phyloP scores from a whole-genome alignment of 495 filamentous ascomycete genomes.

The Aspergillus sclerotioniger region DNA sequence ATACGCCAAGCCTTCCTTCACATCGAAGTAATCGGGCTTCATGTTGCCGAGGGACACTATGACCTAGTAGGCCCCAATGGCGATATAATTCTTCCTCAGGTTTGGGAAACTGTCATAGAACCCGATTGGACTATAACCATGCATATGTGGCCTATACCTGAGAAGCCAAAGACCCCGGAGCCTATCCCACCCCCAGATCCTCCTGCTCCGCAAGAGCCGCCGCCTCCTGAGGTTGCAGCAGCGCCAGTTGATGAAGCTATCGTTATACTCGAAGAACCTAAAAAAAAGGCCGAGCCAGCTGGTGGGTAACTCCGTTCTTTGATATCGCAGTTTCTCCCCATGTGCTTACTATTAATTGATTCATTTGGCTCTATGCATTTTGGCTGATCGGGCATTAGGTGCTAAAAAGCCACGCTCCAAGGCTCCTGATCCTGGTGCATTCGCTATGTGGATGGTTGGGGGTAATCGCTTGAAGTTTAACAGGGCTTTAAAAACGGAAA shows the following conservation, averaged over 20 bases:
- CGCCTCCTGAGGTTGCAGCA: constrained; percentile 21
- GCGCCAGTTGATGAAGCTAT: constrained; percentile 22
- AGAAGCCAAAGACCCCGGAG: constrained; percentile 48
- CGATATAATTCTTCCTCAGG: constrained; percentile 82
- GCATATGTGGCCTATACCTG: constrained; percentile 95
- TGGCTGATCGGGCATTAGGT: constrained; percentile 19
- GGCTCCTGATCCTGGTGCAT: constrained; percentile 29
- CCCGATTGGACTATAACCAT: constrained; percentile 89
- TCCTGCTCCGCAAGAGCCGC: constrained; percentile 22
- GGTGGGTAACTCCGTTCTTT: constrained; percentile 20
- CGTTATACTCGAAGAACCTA: constrained; percentile 23
- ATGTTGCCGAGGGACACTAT: constrained; percentile 82
- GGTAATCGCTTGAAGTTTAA: constrained; percentile 26
- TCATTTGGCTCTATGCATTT: no score
- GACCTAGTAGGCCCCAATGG: constrained; percentile 80
- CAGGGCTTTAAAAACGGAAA: constrained; percentile 37
- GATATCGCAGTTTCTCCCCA: background rate
- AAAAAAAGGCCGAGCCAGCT: constrained; percentile 35
- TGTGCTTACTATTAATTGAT: background rate
- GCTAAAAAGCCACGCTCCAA: constrained; percentile 31
- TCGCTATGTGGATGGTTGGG: constrained; percentile 45
- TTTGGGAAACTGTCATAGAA: constrained; percentile 83
- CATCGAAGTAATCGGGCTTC: constrained; percentile 76
- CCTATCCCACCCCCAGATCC: constrained; percentile 30
- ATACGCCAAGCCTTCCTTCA: constrained; percentile 87